Conservation (phyloP, 176 grass and related monocot species). For the Ensete ventricosum region DNA sequence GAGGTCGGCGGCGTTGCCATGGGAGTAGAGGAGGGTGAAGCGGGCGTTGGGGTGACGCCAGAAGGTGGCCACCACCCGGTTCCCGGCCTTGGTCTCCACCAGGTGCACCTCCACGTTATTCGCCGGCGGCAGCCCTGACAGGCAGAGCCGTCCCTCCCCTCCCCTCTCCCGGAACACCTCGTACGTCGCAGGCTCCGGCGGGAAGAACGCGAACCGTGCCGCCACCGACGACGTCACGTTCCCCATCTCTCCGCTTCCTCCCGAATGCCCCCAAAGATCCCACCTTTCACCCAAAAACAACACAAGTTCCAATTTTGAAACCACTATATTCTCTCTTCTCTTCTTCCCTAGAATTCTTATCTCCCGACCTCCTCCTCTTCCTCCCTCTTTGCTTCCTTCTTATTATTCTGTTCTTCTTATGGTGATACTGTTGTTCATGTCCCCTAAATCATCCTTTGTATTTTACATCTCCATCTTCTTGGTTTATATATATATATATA, state of each 20-base stretch:
- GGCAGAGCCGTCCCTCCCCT: conserved; percentile 19
- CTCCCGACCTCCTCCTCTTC: background rate
- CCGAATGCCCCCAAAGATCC: background rate
- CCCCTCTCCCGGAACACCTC: conserved; percentile 35
- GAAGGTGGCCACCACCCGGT: conserved; percentile 68
- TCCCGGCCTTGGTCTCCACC: conserved; percentile 55
- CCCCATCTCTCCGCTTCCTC: conserved; percentile 42
- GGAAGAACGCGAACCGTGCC: conserved; percentile 93
- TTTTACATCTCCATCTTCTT: no score
- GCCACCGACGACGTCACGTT: conserved; percentile 96
- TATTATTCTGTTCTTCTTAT: background rate
- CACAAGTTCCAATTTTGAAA: background rate
- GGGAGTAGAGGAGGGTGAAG: conserved; percentile 86
- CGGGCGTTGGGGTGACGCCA: conserved; percentile 67
- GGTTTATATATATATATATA: no score
- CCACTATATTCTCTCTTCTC: background rate
- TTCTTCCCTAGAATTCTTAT: background rate
- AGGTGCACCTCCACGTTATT: conserved; percentile 48
- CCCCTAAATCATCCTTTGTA: no score
- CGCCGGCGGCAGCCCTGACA: conserved; percentile 45
- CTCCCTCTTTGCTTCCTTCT: background rate
- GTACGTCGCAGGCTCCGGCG: conserved; percentile 88
- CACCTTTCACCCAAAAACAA: background rate
- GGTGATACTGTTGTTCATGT: background rate
- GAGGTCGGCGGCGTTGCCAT: conserved; percentile 94